Evolutionary conservation across 805 yeast species (phyloP).

Genomic region (Candida lessepsii): DNA sequence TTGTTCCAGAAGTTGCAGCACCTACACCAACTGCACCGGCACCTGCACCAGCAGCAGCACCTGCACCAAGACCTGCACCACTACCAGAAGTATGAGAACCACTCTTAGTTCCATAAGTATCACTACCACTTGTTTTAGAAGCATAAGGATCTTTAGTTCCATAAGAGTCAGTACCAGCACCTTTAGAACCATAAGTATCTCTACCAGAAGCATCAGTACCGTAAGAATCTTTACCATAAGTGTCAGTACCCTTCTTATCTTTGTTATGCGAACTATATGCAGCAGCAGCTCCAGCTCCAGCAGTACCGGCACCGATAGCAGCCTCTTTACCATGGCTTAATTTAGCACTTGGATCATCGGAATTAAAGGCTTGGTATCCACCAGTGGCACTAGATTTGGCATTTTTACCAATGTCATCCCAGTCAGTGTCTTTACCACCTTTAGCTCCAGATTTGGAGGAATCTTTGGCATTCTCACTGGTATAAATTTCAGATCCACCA

Average conservation of each 20-base stretch:
- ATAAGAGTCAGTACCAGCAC: constrained; percentile 3
- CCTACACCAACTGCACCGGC: constrained; percentile 8
- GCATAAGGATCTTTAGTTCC: neutral
- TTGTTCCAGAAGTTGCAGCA: neutral
- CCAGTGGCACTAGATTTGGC: constrained; percentile 11
- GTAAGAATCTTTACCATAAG: constrained; percentile 14
- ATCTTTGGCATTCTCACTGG: neutral
- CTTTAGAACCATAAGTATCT: constrained; percentile 4
- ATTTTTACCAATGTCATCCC: constrained; percentile 11
- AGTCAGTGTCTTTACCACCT: constrained; percentile 6
- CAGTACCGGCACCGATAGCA: constrained; percentile 16
- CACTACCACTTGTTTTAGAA: neutral
- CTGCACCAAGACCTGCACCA: neutral
- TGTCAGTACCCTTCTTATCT: neutral
- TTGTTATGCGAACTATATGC: constrained; percentile 11
- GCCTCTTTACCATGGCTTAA: constrained; percentile 15
- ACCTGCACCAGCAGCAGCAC: constrained; percentile 11
- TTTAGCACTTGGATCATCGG: constrained; percentile 13
- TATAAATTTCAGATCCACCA: constrained; percentile 8
- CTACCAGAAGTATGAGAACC: neutral
- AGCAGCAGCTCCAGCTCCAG: constrained; percentile 17
- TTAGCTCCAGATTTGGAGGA: neutral
- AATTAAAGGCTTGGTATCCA: constrained; percentile 9
- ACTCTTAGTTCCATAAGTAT: constrained; percentile 3
- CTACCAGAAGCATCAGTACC: constrained; percentile 13